Percentiles rank a stretch among this genome's conserved stretches.
These are phyloP conservation scores for Pelargonium citronellum DNA, from an alignment of 441 rosid species.

Conservation along the genomic window DNA sequence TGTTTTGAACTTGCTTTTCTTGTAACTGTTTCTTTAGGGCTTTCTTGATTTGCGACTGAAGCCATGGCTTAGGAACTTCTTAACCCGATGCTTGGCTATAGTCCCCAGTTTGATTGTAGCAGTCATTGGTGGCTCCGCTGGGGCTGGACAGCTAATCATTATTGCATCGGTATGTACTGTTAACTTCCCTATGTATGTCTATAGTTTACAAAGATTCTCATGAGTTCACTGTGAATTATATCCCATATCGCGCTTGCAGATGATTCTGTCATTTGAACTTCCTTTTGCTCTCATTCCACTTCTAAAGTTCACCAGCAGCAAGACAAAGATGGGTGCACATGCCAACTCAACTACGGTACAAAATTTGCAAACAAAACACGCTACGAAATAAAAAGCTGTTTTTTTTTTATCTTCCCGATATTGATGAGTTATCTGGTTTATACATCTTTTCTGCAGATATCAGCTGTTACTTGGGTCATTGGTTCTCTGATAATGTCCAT, in stretches of 20 bases:
- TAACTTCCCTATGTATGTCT: too few relatives aligned
- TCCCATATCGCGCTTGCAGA: conserved; percentile 40
- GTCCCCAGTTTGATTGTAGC: conserved; percentile 89
- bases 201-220: too few relatives aligned
- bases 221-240: too few relatives aligned
- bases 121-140: conserved; percentile 80
- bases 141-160: conserved; percentile 81
- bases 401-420: too few relatives aligned
- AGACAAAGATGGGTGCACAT: conserved; percentile 67
- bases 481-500: conserved; percentile 76
- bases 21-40: conserved; percentile 39
- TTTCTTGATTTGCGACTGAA: conserved; percentile 67
- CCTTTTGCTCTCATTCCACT: conserved; percentile 89
- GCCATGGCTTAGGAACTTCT: conserved; percentile 77
- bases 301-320: conserved; percentile 89
- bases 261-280: conserved; percentile 92
- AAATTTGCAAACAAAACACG: too few relatives aligned
- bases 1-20: too few relatives aligned
- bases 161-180: conserved; percentile 78
- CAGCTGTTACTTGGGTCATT: conserved; percentile 70
- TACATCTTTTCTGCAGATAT: conserved; percentile 48
- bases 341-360: conserved; percentile 57
- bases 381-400: too few relatives aligned
- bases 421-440: too few relatives aligned
- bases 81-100: conserved; percentile 82